Percentiles rank a stretch among this genome's conserved stretches.
Conservation (phyloP, 768 basidiomycete genomes). For the Solioccasus polychromus region DNA sequence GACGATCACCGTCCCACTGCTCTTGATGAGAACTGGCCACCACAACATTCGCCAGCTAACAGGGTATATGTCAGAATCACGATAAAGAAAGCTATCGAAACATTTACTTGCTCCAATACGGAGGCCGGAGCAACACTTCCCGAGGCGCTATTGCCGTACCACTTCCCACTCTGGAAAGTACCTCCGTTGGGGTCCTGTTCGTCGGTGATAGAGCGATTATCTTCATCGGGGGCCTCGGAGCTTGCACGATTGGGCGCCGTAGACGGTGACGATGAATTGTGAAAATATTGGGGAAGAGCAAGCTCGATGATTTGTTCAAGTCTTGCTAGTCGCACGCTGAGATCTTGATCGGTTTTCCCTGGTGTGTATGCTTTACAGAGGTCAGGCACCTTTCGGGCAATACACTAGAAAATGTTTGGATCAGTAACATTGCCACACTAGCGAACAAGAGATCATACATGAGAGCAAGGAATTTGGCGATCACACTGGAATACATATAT, state of each 20-base stretch:
- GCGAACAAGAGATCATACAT: constrained; percentile 46
- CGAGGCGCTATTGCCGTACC: constrained; percentile 81
- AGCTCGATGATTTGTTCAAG: constrained; percentile 80
- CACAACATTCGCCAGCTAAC: constrained; percentile 53
- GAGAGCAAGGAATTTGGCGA: constrained; percentile 79
- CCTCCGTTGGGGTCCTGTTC: constrained; percentile 77
- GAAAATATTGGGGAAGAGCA: constrained; percentile 73
- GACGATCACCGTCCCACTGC: constrained; percentile 24
- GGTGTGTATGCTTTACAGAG: constrained; percentile 87
- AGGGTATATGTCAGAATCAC: constrained; percentile 20
- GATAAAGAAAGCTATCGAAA: constrained; percentile 15
- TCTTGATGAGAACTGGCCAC: constrained; percentile 38
- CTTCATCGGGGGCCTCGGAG: constrained; percentile 58
- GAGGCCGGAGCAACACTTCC: constrained; percentile 80
- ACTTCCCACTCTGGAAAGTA: constrained; percentile 78
- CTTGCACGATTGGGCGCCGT: constrained; percentile 39
- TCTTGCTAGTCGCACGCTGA: constrained; percentile 67
- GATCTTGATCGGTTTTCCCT: constrained; percentile 81
- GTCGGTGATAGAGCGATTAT: constrained; percentile 67
- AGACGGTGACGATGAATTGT: constrained; percentile 38
- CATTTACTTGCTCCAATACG: constrained; percentile 72
- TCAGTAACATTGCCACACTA: constrained; percentile 9
- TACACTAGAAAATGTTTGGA: constrained; percentile 51
- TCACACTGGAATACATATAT: constrained; percentile 56
- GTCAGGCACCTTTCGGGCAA: constrained; percentile 84